phyloP scores from a whole-genome alignment of 2,329 filamentous ascomycete genomes.

The Scedosporium boydii region DNA sequence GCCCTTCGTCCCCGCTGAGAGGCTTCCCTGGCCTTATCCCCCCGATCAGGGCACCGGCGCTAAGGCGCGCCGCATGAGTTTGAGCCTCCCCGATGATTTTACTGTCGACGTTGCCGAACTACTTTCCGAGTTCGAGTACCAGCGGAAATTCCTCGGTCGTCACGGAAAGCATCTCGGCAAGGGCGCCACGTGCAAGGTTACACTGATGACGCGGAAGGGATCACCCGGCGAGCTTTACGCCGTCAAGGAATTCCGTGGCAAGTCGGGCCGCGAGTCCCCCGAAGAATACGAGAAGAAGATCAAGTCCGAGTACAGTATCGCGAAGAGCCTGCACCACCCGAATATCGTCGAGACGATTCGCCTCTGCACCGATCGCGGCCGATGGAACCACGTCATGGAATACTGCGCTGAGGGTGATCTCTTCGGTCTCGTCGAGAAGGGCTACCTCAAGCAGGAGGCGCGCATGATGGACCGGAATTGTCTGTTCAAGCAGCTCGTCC shows the following conservation, averaged over 20 bases:
- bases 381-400: constrained; percentile 92
- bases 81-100: constrained; percentile 66
- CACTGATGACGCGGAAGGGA: constrained; percentile 66
- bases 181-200: constrained; percentile 75
- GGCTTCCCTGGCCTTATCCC: constrained; percentile 48
- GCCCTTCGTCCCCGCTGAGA: constrained; percentile 24
- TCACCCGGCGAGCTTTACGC: constrained; percentile 60
- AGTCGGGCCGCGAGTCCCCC: constrained; percentile 57
- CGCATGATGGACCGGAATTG: constrained; percentile 64
- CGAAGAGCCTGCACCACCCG: constrained; percentile 74
- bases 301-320: constrained; percentile 83
- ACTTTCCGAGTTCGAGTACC: constrained; percentile 59
- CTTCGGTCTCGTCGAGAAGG: constrained; percentile 63
- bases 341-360: constrained; percentile 77
- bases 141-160: constrained; percentile 60
- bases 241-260: constrained; percentile 78
- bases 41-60: constrained; percentile 64
- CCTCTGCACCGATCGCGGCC: constrained; percentile 62
- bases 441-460: constrained; percentile 55
- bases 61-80: constrained; percentile 69
- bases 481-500: constrained; percentile 81
- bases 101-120: constrained; percentile 61
- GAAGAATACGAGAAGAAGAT: constrained; percentile 80
- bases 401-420: constrained; percentile 78
- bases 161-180: constrained; percentile 70